A percentile compares a stretch with the other conserved stretches of the same genome.
Conservation (phyloP, 148 eudicot genomes). For the Fagopyrum tataricum region DNA sequence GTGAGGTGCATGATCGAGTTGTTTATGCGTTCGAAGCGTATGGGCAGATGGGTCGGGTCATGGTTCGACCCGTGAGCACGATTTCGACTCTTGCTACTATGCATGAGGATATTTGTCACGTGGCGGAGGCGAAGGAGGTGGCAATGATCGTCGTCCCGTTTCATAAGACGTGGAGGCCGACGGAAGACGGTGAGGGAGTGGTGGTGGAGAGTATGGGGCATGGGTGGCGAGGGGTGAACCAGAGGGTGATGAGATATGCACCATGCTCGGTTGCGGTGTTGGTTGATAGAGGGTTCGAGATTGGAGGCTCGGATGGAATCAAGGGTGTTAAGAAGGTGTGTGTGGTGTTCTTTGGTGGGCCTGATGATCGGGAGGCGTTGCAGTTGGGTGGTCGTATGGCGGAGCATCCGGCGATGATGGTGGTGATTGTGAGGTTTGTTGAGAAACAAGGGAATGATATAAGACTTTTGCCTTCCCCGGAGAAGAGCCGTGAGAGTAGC, state of each 20-base stretch:
- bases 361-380: constrained; percentile 50
- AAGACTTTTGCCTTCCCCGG: constrained; percentile 26
- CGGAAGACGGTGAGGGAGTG: constrained; percentile 14
- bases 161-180: constrained; percentile 49
- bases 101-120: constrained; percentile 59
- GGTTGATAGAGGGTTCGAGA: constrained; percentile 65
- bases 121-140: constrained; percentile 43
- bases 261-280: constrained; percentile 62
- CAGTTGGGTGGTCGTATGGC: constrained; percentile 48
- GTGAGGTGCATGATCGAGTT: constrained; percentile 28
- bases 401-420: constrained; percentile 40
- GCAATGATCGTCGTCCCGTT: constrained; percentile 57
- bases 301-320: constrained; percentile 4
- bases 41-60: constrained; percentile 49
- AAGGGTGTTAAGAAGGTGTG: constrained; percentile 24
- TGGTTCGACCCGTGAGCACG: constrained; percentile 40
- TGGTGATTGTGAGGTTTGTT: constrained; percentile 28
- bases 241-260: constrained; percentile 47
- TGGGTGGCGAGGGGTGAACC: constrained; percentile 45
- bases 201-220: constrained; percentile 46
- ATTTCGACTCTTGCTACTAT: constrained; percentile 46
- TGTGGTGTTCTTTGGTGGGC: constrained; percentile 57
- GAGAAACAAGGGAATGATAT: not conserved
- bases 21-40: constrained; percentile 56
- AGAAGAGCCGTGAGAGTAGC: constrained; percentile 25